These are phyloP conservation scores for Thalassiosira mediterranea DNA, from an alignment of 352 stramenopile species.

Conservation along the genomic window DNA sequence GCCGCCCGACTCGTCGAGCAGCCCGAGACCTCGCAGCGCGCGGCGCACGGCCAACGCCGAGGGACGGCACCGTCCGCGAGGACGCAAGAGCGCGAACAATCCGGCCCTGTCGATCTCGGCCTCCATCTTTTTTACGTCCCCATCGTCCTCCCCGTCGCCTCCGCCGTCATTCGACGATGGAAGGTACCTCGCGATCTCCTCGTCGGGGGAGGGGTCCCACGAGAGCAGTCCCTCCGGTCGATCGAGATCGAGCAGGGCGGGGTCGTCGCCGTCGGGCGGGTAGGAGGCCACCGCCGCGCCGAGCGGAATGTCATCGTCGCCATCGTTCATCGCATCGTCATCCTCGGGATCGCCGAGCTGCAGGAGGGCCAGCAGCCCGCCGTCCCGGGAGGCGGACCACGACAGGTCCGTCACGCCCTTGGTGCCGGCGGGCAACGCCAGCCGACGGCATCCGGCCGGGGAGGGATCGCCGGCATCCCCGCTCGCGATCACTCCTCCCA, in stretches of 20 bases:
- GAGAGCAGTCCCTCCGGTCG: background rate
- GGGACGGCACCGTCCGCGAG: conserved; percentile 36
- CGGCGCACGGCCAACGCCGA: conserved; percentile 28
- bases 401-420: conserved; percentile 31
- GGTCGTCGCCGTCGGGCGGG: conserved; percentile 12
- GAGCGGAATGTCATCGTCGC: background rate
- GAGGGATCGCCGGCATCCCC: conserved; percentile 4
- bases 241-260: conserved; percentile 24
- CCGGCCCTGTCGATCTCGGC: conserved; percentile 37
- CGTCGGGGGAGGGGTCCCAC: conserved; percentile 13
- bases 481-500: no score
- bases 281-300: conserved; percentile 6
- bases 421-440: conserved; percentile 9
- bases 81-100: conserved; percentile 34
- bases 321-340: background rate
- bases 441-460: no score
- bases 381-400: conserved; percentile 9
- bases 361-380: conserved; percentile 19
- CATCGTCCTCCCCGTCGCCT: conserved; percentile 2
- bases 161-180: background rate
- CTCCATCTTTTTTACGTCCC: conserved; percentile 16
- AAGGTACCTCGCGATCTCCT: conserved; percentile 44
- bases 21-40: conserved; percentile 26
- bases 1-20: conserved; percentile 13
- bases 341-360: background rate